Percentiles rank a stretch among this genome's conserved stretches.
These are phyloP conservation scores for Plantago lanceolata DNA, from an alignment of 305 asterid species.

Conservation along the genomic window DNA sequence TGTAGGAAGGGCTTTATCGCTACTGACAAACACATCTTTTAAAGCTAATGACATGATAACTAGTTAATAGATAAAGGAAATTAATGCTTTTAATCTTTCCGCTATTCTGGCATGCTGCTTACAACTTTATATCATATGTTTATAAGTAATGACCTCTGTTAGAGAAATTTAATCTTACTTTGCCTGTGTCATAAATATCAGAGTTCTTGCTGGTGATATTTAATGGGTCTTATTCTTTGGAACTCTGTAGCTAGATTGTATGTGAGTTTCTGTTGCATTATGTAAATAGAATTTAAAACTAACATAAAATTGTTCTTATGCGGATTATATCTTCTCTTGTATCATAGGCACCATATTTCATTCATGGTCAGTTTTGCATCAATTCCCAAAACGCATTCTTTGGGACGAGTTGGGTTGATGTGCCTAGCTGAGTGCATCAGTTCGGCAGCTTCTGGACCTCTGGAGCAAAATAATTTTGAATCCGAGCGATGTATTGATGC, in stretches of 20 bases:
- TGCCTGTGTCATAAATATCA: not conserved
- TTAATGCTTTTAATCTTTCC: not conserved
- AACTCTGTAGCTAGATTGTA: not conserved
- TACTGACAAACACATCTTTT: not conserved
- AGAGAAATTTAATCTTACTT: not conserved
- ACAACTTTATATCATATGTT: no score
- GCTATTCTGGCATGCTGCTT: not conserved
- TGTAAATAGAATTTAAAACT: not conserved
- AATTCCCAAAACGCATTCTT: constrained; percentile 54
- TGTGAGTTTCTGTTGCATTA: not conserved
- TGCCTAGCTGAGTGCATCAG: constrained; percentile 80
- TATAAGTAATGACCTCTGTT: no score
- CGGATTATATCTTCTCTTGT: constrained; percentile 24
- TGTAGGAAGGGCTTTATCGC: no score
- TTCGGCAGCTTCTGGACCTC: constrained; percentile 61
- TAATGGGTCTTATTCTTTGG: not conserved
- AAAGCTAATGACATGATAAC: not conserved
- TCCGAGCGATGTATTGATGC: constrained; percentile 28
- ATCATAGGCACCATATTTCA: constrained; percentile 49
- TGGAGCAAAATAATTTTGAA: constrained; percentile 30
- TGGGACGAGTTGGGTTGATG: constrained; percentile 94
- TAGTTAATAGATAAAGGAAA: not conserved
- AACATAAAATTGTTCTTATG: not conserved
- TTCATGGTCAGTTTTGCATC: constrained; percentile 61
- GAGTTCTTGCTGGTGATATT: not conserved